Evolutionary conservation across 306 rosid species (phyloP).

Genomic region (Trifolium subterraneum): DNA sequence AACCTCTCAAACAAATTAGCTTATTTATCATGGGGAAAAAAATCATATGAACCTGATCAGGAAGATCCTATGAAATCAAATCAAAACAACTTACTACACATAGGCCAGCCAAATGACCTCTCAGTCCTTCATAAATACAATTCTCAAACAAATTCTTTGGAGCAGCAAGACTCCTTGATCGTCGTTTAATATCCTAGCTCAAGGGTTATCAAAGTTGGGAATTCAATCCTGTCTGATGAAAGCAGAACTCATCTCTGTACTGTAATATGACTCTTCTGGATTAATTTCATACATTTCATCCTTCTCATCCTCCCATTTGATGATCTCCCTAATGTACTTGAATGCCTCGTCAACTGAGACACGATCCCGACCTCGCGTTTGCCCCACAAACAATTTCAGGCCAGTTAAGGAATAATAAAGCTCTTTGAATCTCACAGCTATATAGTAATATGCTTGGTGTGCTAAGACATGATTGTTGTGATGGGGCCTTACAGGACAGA

Average conservation of each 20-base stretch:
- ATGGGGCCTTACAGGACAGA: conserved; percentile 74
- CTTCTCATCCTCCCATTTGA: conserved; percentile 87
- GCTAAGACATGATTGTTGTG: conserved; percentile 70
- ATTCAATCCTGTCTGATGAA: conserved; percentile 61
- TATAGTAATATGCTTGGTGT: conserved; percentile 74
- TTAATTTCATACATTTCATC: conserved; percentile 57
- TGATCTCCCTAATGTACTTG: conserved; percentile 77
- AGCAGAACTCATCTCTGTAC: conserved; percentile 74
- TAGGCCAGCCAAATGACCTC: conserved; percentile 34
- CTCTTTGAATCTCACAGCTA: conserved; percentile 87
- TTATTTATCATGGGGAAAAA: conserved; percentile 47
- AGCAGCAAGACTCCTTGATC: conserved; percentile 17
- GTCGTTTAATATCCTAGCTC: conserved; percentile 21
- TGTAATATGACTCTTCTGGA: conserved; percentile 76
- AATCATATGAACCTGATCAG: conserved; percentile 49
- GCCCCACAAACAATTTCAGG: conserved; percentile 75
- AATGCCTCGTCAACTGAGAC: conserved; percentile 73
- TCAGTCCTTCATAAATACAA: conserved; percentile 33
- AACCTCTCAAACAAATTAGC: conserved; percentile 52
- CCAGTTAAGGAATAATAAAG: conserved; percentile 65
- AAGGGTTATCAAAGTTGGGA: conserved; percentile 21
- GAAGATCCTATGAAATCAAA: conserved; percentile 41
- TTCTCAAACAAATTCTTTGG: conserved; percentile 42
- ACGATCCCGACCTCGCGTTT: conserved; percentile 73
- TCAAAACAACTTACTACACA: conserved; percentile 37